Conservation (phyloP, 1,284 basidiomycete species). For the Butyriboletus appendiculatus region DNA sequence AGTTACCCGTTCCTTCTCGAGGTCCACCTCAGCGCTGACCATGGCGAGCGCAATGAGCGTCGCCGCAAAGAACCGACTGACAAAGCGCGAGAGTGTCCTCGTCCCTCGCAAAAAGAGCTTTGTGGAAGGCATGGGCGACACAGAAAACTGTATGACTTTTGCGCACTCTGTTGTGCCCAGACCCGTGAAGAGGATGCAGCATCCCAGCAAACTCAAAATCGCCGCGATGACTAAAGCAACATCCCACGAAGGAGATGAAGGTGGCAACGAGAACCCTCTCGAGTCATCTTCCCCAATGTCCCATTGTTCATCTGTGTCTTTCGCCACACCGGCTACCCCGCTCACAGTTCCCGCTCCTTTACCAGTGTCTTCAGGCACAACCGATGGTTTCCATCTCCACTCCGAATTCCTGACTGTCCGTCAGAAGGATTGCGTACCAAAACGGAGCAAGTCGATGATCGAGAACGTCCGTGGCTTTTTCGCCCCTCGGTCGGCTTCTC, state of each 20-base stretch:
- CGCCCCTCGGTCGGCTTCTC: conserved; percentile 36
- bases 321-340: conserved; percentile 43
- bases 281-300: conserved; percentile 51
- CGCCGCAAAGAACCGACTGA: conserved; percentile 58
- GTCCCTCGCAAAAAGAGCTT: conserved; percentile 55
- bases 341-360: conserved; percentile 26
- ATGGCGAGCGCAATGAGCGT: conserved; percentile 52
- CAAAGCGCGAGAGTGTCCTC: conserved; percentile 66
- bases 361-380: conserved; percentile 22
- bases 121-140: conserved; percentile 31
- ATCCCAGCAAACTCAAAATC: conserved; percentile 48
- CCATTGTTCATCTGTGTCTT: conserved; percentile 46
- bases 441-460: conserved; percentile 50
- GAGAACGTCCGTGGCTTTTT: conserved; percentile 50
- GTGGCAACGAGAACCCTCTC: conserved; percentile 17
- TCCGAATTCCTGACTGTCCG: conserved; percentile 31
- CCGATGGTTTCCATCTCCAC: conserved; percentile 27
- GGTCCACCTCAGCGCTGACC: conserved; percentile 51
- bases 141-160: conserved; percentile 21
- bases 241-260: conserved; percentile 27
- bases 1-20: conserved; percentile 43
- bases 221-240: conserved; percentile 30
- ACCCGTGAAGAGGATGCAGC: conserved; percentile 36
- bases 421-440: conserved; percentile 36
- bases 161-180: conserved; percentile 9